Percentiles rank a stretch among this genome's conserved stretches.
These are phyloP conservation scores for Solanum appendiculatum DNA, from an alignment of 257 asterid genomes.

Conservation along the genomic window DNA sequence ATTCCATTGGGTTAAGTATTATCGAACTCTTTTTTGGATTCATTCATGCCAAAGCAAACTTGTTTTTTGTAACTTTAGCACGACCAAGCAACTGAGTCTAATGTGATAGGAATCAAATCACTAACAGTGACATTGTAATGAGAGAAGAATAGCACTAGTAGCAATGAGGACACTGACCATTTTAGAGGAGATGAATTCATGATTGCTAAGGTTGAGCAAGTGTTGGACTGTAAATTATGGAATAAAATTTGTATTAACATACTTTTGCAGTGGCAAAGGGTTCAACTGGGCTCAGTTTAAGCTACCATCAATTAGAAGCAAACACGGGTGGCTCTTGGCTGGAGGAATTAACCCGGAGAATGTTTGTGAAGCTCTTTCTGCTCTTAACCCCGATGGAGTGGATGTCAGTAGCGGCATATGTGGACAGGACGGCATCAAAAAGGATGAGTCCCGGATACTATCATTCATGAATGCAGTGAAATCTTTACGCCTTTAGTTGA, in stretches of 20 bases:
- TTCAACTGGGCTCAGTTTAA: constrained; percentile 74
- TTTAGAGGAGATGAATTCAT: not conserved
- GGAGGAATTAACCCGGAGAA: constrained; percentile 83
- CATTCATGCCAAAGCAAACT: not conserved
- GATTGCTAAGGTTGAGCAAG: not conserved
- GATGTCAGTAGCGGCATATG: constrained; percentile 97
- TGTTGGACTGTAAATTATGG: not conserved
- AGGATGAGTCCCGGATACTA: constrained; percentile 50
- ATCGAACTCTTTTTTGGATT: not conserved
- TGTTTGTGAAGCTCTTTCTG: constrained; percentile 52
- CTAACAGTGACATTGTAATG: not conserved
- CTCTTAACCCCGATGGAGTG: constrained; percentile 68
- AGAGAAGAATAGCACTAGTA: not conserved
- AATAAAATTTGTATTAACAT: not conserved
- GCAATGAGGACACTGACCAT: not conserved
- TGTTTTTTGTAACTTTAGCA: not conserved
- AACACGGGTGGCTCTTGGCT: constrained; percentile 81
- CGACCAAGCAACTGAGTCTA: not conserved
- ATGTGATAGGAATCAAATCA: not conserved
- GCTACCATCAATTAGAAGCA: constrained; percentile 59
- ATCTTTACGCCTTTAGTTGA: constrained; percentile 29
- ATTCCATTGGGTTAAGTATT: not conserved
- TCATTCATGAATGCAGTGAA: constrained; percentile 62
- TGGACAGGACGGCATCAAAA: constrained; percentile 63
- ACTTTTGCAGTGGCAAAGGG: constrained; percentile 65